Percentiles rank a stretch among this genome's conserved stretches.
Conservation (phyloP, 2,329 filamentous ascomycete species). For the Pseudocercospora musae region DNA sequence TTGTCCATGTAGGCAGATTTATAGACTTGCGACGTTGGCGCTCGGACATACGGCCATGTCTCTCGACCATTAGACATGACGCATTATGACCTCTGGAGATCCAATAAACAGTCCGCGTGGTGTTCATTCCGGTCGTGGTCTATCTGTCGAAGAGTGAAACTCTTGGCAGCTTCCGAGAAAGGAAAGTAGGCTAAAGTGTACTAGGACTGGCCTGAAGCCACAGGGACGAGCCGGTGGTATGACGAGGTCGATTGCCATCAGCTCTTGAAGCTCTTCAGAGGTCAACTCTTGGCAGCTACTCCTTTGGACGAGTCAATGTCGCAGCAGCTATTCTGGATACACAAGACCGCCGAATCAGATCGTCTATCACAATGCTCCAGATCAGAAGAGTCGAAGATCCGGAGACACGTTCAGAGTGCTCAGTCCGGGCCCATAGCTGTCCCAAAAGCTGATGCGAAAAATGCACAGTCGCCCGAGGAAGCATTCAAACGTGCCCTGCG, state of each 20-base stretch:
- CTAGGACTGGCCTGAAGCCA: background rate
- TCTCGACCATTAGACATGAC: background rate
- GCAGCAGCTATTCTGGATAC: background rate
- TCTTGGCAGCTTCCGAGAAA: background rate
- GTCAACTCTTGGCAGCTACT: background rate
- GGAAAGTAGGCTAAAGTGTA: background rate
- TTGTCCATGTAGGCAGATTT: background rate
- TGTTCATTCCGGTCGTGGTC: background rate
- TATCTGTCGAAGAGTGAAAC: too few relatives aligned
- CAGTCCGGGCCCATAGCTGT: background rate
- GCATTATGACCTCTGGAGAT: background rate
- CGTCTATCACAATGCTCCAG: background rate
- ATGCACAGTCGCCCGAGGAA: background rate
- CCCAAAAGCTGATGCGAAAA: background rate
- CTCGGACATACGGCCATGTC: background rate
- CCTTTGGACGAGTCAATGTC: background rate
- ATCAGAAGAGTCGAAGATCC: background rate
- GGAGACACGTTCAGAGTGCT: background rate
- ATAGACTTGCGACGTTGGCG: background rate
- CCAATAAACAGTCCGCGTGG: background rate
- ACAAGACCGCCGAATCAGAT: background rate
- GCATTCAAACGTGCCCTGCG: background rate
- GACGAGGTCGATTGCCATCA: background rate
- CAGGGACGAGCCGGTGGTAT: background rate
- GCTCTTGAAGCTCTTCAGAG: background rate